These are phyloP conservation scores for Populus nigra DNA, from an alignment of 345 rosid genomes.

Conservation along the genomic window DNA sequence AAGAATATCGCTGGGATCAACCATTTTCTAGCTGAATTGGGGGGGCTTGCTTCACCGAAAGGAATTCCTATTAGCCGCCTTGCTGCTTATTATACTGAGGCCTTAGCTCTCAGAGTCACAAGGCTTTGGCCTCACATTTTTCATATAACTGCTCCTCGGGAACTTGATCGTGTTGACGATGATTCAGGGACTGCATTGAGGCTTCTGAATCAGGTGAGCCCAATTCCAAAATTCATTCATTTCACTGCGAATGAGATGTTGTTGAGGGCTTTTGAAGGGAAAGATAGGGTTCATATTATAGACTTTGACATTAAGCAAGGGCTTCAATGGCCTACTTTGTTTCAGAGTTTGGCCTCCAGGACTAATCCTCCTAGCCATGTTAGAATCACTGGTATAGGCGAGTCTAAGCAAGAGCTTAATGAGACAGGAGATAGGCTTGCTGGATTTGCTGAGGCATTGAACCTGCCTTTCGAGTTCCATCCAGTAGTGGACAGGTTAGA, in stretches of 20 bases:
- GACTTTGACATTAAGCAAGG: conserved; percentile 99
- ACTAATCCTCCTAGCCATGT: conserved; percentile 76
- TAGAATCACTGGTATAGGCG: conserved; percentile 88
- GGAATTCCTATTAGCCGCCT: conserved; percentile 67
- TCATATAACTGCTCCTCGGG: conserved; percentile 75
- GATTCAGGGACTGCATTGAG: conserved; percentile 74
- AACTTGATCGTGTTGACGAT: conserved; percentile 66
- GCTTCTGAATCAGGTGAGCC: conserved; percentile 85
- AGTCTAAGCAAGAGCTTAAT: conserved; percentile 81
- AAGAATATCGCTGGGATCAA: conserved; percentile 57
- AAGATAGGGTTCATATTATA: conserved; percentile 84
- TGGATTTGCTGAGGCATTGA: conserved; percentile 74
- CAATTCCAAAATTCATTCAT: conserved; percentile 86
- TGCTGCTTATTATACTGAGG: conserved; percentile 77
- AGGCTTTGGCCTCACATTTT: conserved; percentile 92
- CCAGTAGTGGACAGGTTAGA: conserved; percentile 93
- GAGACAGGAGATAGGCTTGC: conserved; percentile 90
- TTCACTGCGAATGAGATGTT: conserved; percentile 89
- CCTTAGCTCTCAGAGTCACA: conserved; percentile 67
- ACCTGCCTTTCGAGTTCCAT: conserved; percentile 87
- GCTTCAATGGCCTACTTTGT: conserved; percentile 92
- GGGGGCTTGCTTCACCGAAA: conserved; percentile 81
- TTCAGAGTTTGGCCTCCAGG: conserved; percentile 87
- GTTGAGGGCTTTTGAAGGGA: conserved; percentile 86
- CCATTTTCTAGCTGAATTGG: conserved; percentile 67